Evolutionary conservation across 805 yeast species (phyloP), one percentile per base, ranked within the genome.

Genomic region (Myxozyma melibiosi): DNA sequence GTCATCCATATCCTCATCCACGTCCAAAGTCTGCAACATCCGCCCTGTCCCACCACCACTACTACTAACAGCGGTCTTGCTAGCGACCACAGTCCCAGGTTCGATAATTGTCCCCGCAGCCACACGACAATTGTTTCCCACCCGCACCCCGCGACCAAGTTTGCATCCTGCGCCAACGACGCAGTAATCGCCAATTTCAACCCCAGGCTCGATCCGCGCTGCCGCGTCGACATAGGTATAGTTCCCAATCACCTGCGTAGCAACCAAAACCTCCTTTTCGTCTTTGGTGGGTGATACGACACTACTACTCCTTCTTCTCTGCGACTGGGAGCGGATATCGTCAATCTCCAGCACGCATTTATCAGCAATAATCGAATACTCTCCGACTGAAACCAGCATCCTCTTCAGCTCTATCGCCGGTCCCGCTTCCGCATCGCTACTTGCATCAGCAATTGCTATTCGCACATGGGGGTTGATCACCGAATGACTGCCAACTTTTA

Each of bases 281-380:
- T 31, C 31, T n/a, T n/a, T n/a, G 7, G 22, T n/a, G 8, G 22
- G 22, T n/a, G n/a, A n/a, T n/a, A n/a, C n/a, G n/a, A n/a, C n/a
- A n/a, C n/a, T n/a, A n/a, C n/a, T n/a, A n/a, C n/a, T n/a, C n/a
- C n/a, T n/a, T n/a, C n/a, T n/a, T n/a, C n/a, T n/a, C n/a, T n/a
- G n/a, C n/a, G n/a, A n/a, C n/a, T n/a, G n/a, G n/a, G n/a, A n/a
- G n/a, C n/a, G n/a, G n/a, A n/a, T n/a, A 13, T 7, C 16, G 18
- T n/a, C n/a, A n/a, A 44, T 11, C 11, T 49, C 42, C 4, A 55
- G 11, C 7, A 8, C 18, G 34, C 60, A 56, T 24, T 22, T 9
- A 31, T 56, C 60, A 18, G 53, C 42, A 20, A 56, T 28, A 18
- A 56, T 56, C 20, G 57, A 49, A 25, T 47, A 56, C 5, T 56